Base-by-base conservation (phyloP, 768 basidiomycete species). In the Boletales sp. region DNA sequence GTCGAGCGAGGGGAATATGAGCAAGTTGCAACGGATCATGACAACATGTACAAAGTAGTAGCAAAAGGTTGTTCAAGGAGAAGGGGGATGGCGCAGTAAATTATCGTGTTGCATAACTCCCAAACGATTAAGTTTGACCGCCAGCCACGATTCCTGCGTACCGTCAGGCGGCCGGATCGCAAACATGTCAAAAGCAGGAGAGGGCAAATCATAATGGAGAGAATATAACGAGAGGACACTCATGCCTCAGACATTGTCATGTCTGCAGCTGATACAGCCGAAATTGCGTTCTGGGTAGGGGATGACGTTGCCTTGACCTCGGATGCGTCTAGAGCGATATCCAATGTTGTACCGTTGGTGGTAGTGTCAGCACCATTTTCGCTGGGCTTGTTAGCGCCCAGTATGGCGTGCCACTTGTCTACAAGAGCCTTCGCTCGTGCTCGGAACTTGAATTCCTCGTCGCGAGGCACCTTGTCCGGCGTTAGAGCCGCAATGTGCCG, bases 381-480 rank as follows among this genome's bases (percentile, higher is more conserved):
- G 40, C 38, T 56, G 47, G 65, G 54, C 43, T 69, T 69, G 44
- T 63, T 70, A 31, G 67, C 62, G 35, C 67, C 69, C 17, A 69
- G 53, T 50, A 69, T 70, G 33, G 66, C 63, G 31, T 75, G 73
- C 76, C 74, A 75, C 49, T 74, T 74, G 40, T 72, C 66, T 55
- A 81, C 76, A 41, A 81, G 57, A 19, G 72, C 71, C 49, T 70
- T 64, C 3, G 78, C 76, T 50, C 80, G 73, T 42, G 71, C 69
- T 49, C 72, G 77, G 68, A 82, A 76, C 57, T 78, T 73, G 65
- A 74, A 76, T 59, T 80, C 75, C 31, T 75, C 76, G 48, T 81
- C 74, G 51, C 71, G 64, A 21, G 81, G 78, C 45, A 82, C 75
- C 55, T 67, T 71, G 41, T 69, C 60, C 21, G 63, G 66, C 15